A percentile compares a stretch with the other conserved stretches of the same genome.
phyloP scores from a whole-genome alignment of 345 rosid species.

The Arabidopsis arenosa region DNA sequence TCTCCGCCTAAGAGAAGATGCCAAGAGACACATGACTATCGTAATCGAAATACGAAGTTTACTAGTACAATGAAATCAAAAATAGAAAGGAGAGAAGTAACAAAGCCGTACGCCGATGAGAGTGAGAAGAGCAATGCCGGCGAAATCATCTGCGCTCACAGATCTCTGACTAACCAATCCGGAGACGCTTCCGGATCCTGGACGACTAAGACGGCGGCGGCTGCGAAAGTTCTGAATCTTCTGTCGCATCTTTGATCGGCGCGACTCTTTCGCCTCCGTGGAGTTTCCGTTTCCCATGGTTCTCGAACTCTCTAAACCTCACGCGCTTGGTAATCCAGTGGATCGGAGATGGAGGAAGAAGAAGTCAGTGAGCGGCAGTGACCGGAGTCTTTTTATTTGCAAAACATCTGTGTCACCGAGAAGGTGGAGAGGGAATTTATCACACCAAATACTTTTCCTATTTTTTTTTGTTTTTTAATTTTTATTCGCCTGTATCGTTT shows the following conservation, averaged over 20 bases:
- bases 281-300: conserved; percentile 48
- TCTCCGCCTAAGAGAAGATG: conserved; percentile 67
- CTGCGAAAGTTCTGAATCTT: conserved; percentile 55
- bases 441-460: neutral
- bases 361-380: conserved; percentile 18
- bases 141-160: conserved; percentile 66
- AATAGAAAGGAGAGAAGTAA: neutral
- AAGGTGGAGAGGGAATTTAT: neutral
- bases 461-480: neutral
- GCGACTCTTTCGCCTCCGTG: conserved; percentile 45
- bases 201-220: conserved; percentile 41
- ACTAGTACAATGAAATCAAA: neutral
- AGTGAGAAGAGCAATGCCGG: conserved; percentile 90
- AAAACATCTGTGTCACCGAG: neutral
- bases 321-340: neutral
- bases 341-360: conserved; percentile 27
- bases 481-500: neutral
- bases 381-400: conserved; percentile 18
- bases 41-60: neutral
- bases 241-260: conserved; percentile 53
- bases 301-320: neutral
- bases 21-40: conserved; percentile 21
- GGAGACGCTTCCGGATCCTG: conserved; percentile 40
- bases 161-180: conserved; percentile 47
- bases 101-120: conserved; percentile 56